Evolutionary conservation across 352 stramenopile species (phyloP).

Genomic region (Blastocystis sp.): DNA sequence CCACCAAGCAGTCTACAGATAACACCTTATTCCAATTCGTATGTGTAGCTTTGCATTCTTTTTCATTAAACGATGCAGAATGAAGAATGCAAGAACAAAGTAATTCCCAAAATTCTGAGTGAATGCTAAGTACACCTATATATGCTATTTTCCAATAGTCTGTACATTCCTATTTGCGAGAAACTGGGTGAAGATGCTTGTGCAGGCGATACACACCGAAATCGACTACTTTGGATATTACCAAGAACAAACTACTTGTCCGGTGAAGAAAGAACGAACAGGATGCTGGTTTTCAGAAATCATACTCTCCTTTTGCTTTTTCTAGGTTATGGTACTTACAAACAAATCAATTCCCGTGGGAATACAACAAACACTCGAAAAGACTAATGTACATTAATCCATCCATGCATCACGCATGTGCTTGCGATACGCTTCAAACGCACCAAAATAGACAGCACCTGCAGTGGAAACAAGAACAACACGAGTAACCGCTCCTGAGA

Average conservation of each 20-base stretch:
- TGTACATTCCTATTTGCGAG: not conserved
- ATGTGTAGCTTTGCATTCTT: not conserved
- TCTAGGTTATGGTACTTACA: not conserved
- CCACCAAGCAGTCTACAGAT: slow-evolving; percentile 47
- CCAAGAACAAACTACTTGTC: not conserved
- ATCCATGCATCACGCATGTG: slow-evolving; percentile 12
- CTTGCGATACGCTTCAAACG: slow-evolving; percentile 55
- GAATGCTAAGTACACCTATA: slow-evolving; percentile 31
- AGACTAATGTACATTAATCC: slow-evolving; percentile 2
- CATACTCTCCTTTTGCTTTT: not conserved
- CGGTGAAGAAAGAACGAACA: slow-evolving; percentile 15
- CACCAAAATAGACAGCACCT: slow-evolving; percentile 56
- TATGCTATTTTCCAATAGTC: not conserved
- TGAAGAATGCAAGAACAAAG: slow-evolving; percentile 19
- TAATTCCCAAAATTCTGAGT: slow-evolving; percentile 43
- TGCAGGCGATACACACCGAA: slow-evolving; percentile 25
- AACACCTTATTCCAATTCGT: not conserved
- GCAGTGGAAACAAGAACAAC: slow-evolving; percentile 33
- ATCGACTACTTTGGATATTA: not conserved
- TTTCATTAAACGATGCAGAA: not conserved
- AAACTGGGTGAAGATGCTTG: slow-evolving; percentile 41
- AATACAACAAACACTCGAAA: not conserved
- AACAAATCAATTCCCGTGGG: not conserved
- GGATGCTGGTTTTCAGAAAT: not conserved
- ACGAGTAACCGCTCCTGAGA: slow-evolving; percentile 55